Evolutionary conservation across 2,329 filamentous ascomycete genomes (phyloP).

Genomic region (Huntiella abstrusa): DNA sequence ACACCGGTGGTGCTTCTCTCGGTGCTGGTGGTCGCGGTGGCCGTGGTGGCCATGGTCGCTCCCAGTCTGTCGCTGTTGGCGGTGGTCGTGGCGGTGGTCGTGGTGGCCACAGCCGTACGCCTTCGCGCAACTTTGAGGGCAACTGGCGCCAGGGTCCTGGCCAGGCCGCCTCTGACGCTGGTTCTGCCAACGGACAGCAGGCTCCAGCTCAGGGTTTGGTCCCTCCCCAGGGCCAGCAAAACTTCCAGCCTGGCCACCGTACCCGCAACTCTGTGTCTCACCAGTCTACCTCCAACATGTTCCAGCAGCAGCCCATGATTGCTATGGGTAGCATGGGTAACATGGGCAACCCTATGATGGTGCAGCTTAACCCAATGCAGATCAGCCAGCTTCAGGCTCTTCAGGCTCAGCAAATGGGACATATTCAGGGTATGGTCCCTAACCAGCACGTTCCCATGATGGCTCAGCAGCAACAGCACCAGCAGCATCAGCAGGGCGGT

Average conservation of each 20-base stretch:
- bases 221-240: constrained; percentile 40
- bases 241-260: constrained; percentile 87
- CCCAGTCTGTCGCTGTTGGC: constrained; percentile 78
- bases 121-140: constrained; percentile 87
- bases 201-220: constrained; percentile 36
- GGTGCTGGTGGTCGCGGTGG: constrained; percentile 26
- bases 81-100: constrained; percentile 42
- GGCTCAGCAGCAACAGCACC: constrained; percentile 49
- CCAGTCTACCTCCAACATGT: constrained; percentile 60
- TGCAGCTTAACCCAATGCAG: constrained; percentile 75
- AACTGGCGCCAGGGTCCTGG: constrained; percentile 71
- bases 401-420: constrained; percentile 58
- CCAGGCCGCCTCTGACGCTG: constrained; percentile 1
- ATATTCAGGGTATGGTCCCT: constrained; percentile 39
- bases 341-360: constrained; percentile 43
- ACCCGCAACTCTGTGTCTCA: constrained; percentile 59
- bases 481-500: constrained; percentile 41
- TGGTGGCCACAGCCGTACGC: constrained; percentile 55
- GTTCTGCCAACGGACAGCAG: constrained; percentile 3
- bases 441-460: constrained; percentile 22
- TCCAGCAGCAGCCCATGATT: constrained; percentile 78
- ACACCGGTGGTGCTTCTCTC: constrained; percentile 22
- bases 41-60: constrained; percentile 48
- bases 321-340: constrained; percentile 75
- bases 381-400: constrained; percentile 80